A percentile compares a stretch with the other conserved stretches of the same genome.
phyloP scores from a whole-genome alignment of 192 early-diverging fungal species.

The Gryganskiella cystojenkinii region DNA sequence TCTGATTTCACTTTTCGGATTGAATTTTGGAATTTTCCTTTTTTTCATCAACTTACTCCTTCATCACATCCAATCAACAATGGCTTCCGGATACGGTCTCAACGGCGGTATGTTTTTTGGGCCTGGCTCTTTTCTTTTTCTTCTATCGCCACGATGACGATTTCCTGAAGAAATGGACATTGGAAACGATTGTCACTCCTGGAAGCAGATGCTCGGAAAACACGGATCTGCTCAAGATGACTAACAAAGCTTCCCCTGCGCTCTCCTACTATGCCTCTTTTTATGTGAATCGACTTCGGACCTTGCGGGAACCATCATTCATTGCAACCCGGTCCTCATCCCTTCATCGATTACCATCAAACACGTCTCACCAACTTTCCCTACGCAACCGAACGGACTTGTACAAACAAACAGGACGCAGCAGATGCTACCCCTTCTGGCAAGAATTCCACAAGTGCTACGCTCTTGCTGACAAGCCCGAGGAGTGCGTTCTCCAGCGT shows the following conservation, averaged over 20 bases:
- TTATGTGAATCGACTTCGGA: no score
- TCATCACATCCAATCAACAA: slow-evolving; percentile 29
- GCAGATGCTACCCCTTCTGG: slow-evolving; percentile 97
- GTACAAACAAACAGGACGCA: slow-evolving; percentile 80
- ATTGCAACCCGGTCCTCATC: no score
- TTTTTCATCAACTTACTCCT: background rate
- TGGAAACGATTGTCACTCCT: no score
- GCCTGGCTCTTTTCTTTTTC: background rate
- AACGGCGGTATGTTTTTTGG: slow-evolving; percentile 59
- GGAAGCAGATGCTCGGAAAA: no score
- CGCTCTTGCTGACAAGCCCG: slow-evolving; percentile 78
- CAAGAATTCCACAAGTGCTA: slow-evolving; percentile 97
- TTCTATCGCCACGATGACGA: background rate
- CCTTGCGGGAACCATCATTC: no score
- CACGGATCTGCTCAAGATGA: no score
- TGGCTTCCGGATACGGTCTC: slow-evolving; percentile 77
- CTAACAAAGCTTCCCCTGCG: no score
- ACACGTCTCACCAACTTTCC: no score
- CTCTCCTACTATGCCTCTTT: no score
- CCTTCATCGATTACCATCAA: no score
- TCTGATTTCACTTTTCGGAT: no score
- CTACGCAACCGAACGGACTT: no score
- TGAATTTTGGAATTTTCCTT: background rate
- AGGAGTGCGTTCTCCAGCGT: slow-evolving; percentile 81
- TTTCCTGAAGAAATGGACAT: background rate